Base-by-base conservation (phyloP, 2,329 filamentous ascomycete species). In the Nothomitra cinnamomea region DNA sequence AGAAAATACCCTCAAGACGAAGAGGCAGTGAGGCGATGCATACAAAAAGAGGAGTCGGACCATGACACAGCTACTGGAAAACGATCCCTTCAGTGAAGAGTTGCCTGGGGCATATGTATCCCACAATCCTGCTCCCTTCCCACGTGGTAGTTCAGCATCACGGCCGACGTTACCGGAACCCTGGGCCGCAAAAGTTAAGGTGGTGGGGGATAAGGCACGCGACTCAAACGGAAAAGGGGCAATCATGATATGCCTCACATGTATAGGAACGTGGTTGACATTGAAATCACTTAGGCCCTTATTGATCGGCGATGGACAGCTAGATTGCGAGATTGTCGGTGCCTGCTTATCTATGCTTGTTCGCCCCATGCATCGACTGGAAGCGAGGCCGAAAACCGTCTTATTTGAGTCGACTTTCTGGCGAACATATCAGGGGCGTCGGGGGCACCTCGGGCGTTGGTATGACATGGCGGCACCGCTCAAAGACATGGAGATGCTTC, bases 401-500 rank as follows among this genome's bases (percentile, higher is more conserved):
- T 25, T 47, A 47, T 47, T 47, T 25, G 21, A 47, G 21, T 47
- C 43, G 43, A 47, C 43, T 47, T 47, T 47, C 43, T 47, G 43
- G 43, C 21, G 43, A 15, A 47, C 43, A 13, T 47, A 25, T 47
- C 22, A 15, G 43, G 12, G 1, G 43, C 2, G 19, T 13, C 43
- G 43, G 43, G 43, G 21, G 13, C 43, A 47, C 21, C 43, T 47
- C 12, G 2, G 43, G 3, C 43, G 12, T 47, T 47, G 43, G 43
- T 25, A 47, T 47, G 21, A 47, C 43, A 47, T 2, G 43, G 43
- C n/a, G n/a, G n/a, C n/a, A n/a, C n/a, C n/a, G n/a, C n/a, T n/a
- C n/a, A n/a, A n/a, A n/a, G n/a, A n/a, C n/a, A n/a, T n/a, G n/a
- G n/a, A n/a, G n/a, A n/a, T n/a, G n/a, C n/a, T n/a, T n/a, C n/a